phyloP scores from a whole-genome alignment of 2,329 filamentous ascomycete genomes.

The Epichloe hybrida region DNA sequence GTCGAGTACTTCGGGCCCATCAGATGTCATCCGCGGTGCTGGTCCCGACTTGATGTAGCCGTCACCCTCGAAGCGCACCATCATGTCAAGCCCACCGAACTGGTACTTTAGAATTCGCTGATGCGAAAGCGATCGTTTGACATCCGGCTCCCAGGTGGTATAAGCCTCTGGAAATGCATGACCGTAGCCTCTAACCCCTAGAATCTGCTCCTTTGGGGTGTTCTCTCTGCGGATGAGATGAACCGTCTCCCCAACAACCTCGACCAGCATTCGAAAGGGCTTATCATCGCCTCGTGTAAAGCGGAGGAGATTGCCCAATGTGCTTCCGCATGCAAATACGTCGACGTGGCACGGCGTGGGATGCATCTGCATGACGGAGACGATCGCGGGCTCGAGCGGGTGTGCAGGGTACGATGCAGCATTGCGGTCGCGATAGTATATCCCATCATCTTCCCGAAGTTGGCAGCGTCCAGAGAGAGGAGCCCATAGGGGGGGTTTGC shows the following conservation, averaged over 20 bases:
- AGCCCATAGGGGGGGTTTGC: constrained; percentile 41
- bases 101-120: constrained; percentile 28
- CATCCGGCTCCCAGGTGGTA: constrained; percentile 45
- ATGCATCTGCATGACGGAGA: constrained; percentile 21
- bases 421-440: constrained; percentile 41
- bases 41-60: constrained; percentile 11
- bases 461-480: constrained; percentile 19
- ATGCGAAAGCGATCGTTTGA: constrained; percentile 43
- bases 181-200: constrained; percentile 44
- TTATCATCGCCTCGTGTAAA: constrained; percentile 32
- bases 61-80: constrained; percentile 17
- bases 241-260: constrained; percentile 38
- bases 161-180: constrained; percentile 54
- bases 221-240: constrained; percentile 49
- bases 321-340: constrained; percentile 41
- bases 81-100: constrained; percentile 10
- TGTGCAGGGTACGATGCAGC: constrained; percentile 34
- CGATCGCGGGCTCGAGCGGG: constrained; percentile 36
- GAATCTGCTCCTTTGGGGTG: constrained; percentile 41
- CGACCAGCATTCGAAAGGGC: constrained; percentile 41
- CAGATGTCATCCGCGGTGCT: neutral
- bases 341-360: constrained; percentile 24
- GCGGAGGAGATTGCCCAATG: constrained; percentile 42
- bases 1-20: no score
- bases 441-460: constrained; percentile 31